Conservation (phyloP, 2,329 filamentous ascomycete genomes). For the Penicillium expansum region DNA sequence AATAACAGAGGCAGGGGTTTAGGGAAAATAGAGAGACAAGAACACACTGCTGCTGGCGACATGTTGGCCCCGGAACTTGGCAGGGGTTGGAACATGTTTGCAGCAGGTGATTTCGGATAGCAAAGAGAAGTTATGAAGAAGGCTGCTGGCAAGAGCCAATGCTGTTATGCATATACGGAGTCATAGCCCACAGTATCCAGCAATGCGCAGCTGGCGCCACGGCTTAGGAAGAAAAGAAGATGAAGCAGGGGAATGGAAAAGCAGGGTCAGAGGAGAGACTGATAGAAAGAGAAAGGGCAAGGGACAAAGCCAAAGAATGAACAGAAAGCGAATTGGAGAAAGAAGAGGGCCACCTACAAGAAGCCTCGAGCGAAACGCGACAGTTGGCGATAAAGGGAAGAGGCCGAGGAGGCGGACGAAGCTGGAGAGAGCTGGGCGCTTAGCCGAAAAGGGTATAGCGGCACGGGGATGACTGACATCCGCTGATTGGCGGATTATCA, state of each 20-base stretch:
- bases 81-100: conserved; percentile 15
- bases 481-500: not conserved
- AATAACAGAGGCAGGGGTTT: conserved; percentile 22
- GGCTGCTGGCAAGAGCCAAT: conserved; percentile 17
- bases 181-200: conserved; percentile 21
- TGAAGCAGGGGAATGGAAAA: conserved; percentile 17
- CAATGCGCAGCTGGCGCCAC: conserved; percentile 7
- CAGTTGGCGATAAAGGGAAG: conserved; percentile 10
- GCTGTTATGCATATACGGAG: conserved; percentile 11
- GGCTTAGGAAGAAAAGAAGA: conserved; percentile 12
- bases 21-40: conserved; percentile 23
- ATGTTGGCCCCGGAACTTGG: conserved; percentile 13
- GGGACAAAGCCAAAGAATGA: conserved; percentile 19
- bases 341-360: conserved; percentile 45
- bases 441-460: conserved; percentile 1
- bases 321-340: conserved; percentile 23
- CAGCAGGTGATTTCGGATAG: conserved; percentile 13
- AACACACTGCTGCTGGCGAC: conserved; percentile 18
- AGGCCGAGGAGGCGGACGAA: conserved; percentile 11
- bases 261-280: conserved; percentile 14
- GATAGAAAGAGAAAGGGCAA: conserved; percentile 20
- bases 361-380: conserved; percentile 33
- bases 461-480: not conserved
- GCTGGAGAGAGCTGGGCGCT: conserved; percentile 10
- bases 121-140: conserved; percentile 20